These are phyloP conservation scores for Bonia amplexicaulis DNA, from an alignment of 176 grass and related monocot genomes.

Conservation along the genomic window DNA sequence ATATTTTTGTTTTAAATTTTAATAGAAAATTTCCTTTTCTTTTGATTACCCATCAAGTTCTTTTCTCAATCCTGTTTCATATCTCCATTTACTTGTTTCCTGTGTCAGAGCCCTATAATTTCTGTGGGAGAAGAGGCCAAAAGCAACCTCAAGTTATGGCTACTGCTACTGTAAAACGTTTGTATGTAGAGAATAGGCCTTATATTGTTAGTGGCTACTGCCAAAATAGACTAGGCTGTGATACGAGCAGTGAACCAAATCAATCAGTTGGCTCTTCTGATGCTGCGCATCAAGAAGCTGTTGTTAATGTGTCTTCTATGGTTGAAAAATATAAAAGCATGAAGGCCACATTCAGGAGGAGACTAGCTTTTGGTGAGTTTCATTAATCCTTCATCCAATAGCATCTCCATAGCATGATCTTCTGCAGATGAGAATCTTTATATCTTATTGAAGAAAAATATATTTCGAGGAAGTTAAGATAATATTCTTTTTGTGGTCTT, in stretches of 20 bases:
- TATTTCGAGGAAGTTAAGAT: background rate
- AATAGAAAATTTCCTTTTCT: background rate
- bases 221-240: constrained; percentile 59
- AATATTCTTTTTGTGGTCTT: constrained; percentile 2
- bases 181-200: constrained; percentile 85
- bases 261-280: constrained; percentile 48
- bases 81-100: constrained; percentile 24
- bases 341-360: constrained; percentile 80
- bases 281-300: constrained; percentile 49
- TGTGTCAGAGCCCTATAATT: constrained; percentile 80
- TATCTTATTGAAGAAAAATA: constrained; percentile 7
- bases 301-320: constrained; percentile 75
- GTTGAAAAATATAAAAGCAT: constrained; percentile 83
- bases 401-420: constrained; percentile 1
- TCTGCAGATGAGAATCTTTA: background rate
- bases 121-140: constrained; percentile 76
- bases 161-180: constrained; percentile 85
- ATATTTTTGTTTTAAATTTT: constrained; percentile 21
- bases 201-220: constrained; percentile 85
- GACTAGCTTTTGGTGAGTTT: constrained; percentile 87
- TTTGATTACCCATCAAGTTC: background rate
- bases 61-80: constrained; percentile 14
- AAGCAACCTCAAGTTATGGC: constrained; percentile 88
- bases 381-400: constrained; percentile 1
- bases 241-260: constrained; percentile 46